Conservation (phyloP, 176 grass and related monocot species). For the Zea luxurians region DNA sequence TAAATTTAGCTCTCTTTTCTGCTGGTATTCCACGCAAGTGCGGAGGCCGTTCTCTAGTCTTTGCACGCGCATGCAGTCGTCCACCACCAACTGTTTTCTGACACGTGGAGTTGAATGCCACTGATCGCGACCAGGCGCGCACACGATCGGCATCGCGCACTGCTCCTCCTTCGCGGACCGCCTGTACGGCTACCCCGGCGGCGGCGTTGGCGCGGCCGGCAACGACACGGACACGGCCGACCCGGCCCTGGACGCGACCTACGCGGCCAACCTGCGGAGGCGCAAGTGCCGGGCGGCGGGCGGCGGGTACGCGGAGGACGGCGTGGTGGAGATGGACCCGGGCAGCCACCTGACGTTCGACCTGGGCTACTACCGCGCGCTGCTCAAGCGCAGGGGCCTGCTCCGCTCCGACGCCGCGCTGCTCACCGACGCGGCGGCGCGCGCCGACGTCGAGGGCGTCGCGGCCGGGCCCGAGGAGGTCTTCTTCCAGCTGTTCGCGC, state of each 20-base stretch:
- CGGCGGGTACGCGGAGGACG: conserved; percentile 32
- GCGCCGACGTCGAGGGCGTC: conserved; percentile 40
- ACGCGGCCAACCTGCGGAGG: conserved; percentile 60
- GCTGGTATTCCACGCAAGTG: too few relatives aligned
- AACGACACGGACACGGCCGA: conserved; percentile 46
- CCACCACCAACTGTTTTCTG: neutral
- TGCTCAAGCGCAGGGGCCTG: conserved; percentile 67
- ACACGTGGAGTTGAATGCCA: neutral
- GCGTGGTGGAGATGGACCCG: conserved; percentile 82
- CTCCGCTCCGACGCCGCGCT: conserved; percentile 70
- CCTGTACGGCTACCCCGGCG: conserved; percentile 44
- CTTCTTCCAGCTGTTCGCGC: conserved; percentile 64
- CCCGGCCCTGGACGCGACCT: conserved; percentile 58
- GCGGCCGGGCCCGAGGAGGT: conserved; percentile 33
- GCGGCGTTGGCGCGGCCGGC: conserved; percentile 29
- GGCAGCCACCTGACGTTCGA: conserved; percentile 80
- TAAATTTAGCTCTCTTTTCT: too few relatives aligned
- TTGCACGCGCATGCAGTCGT: too few relatives aligned
- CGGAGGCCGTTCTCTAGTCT: too few relatives aligned
- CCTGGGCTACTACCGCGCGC: conserved; percentile 61
- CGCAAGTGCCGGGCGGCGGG: conserved; percentile 54
- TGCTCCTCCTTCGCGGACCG: conserved; percentile 59
- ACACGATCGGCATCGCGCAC: conserved; percentile 80
- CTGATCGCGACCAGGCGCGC: conserved; percentile 50
- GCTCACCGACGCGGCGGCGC: conserved; percentile 38